Conservation (phyloP, 1,284 basidiomycete genomes). For the Meripilus lineatus region DNA sequence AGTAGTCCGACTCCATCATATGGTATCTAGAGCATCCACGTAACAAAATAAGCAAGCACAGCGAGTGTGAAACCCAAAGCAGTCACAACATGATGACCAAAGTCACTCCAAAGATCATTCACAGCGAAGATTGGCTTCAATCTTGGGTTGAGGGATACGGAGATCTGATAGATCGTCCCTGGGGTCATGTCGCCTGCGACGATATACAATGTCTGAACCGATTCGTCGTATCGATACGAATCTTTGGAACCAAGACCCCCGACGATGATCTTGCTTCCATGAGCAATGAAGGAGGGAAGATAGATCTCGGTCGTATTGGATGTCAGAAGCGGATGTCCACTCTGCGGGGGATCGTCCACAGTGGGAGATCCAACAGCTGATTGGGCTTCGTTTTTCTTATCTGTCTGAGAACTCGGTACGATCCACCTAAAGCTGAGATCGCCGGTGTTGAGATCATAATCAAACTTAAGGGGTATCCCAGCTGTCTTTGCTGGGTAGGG, state of each 20-base stretch:
- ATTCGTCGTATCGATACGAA: conserved; percentile 47
- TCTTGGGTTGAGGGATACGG: conserved; percentile 51
- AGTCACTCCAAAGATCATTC: conserved; percentile 65
- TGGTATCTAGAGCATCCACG: background rate
- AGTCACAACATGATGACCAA: conserved; percentile 28
- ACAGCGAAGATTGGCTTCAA: conserved; percentile 45
- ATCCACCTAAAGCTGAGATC: conserved; percentile 60
- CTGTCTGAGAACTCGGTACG: conserved; percentile 26
- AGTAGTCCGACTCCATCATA: too few species aligned
- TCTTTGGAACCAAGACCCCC: conserved; percentile 46
- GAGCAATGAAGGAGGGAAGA: conserved; percentile 58
- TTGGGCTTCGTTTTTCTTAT: conserved; percentile 7
- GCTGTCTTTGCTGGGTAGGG: conserved; percentile 79
- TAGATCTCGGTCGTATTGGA: conserved; percentile 76
- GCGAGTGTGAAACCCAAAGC: conserved; percentile 12
- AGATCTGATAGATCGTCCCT: conserved; percentile 41
- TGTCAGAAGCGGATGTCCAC: conserved; percentile 34
- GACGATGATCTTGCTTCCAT: conserved; percentile 54
- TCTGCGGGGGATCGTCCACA: conserved; percentile 33
- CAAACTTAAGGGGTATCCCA: conserved; percentile 61
- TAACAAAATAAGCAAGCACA: conserved; percentile 12
- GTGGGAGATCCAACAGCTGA: conserved; percentile 11
- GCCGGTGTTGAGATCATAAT: conserved; percentile 70
- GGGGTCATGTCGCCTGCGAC: conserved; percentile 41
- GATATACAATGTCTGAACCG: conserved; percentile 65